phyloP scores from a whole-genome alignment of 1,139 yeast species.

The Hansenula sp. region DNA sequence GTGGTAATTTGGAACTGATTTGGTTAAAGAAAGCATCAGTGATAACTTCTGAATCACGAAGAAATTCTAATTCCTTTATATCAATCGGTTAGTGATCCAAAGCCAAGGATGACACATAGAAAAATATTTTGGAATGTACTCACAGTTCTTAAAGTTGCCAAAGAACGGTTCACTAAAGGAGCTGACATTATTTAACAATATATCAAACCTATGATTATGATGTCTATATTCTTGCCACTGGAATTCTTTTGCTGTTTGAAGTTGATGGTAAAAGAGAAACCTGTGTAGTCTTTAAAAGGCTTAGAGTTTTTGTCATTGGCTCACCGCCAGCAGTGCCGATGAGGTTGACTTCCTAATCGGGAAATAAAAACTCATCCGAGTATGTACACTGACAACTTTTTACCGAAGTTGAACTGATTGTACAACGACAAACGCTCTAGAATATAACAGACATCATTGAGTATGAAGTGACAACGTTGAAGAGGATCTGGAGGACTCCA shows the following conservation, averaged over 20 bases:
- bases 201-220: neutral
- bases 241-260: neutral
- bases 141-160: slow-evolving; percentile 62
- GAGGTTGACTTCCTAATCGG: slow-evolving; percentile 6
- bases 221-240: neutral
- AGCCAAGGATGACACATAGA: neutral
- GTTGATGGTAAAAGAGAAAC: too few species aligned
- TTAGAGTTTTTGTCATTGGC: neutral
- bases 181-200: slow-evolving; percentile 38
- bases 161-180: slow-evolving; percentile 72
- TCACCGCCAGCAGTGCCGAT: neutral
- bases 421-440: too few species aligned
- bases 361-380: slow-evolving; percentile 3
- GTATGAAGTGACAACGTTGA: slow-evolving; percentile 63
- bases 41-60: slow-evolving; percentile 73
- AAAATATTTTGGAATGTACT: slow-evolving; percentile 15
- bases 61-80: slow-evolving; percentile 64
- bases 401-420: too few species aligned
- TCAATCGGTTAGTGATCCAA: neutral
- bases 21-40: slow-evolving; percentile 52
- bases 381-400: too few species aligned
- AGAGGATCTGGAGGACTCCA: slow-evolving; percentile 64
- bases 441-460: slow-evolving; percentile 42
- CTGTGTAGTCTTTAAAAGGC: too few species aligned
- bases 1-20: slow-evolving; percentile 52